Conservation (phyloP, 2,329 filamentous ascomycete genomes). For the Incumbomyces delicatus region DNA sequence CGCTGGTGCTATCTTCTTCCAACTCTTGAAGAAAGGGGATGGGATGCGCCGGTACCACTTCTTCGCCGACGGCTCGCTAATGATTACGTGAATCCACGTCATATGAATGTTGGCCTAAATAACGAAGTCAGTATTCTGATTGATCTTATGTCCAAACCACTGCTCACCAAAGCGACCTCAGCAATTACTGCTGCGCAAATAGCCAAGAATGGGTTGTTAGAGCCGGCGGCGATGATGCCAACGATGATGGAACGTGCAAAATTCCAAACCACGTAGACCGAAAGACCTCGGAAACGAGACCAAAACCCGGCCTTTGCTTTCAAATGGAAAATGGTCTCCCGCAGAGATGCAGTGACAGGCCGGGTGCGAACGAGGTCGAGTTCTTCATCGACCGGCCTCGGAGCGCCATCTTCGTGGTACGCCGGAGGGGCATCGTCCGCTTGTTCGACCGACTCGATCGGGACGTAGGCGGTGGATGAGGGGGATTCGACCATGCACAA, state of each 20-base stretch:
- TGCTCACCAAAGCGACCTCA: constrained; percentile 53
- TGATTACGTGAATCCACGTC: constrained; percentile 47
- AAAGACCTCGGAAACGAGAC: constrained; percentile 60
- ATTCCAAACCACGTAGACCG: constrained; percentile 39
- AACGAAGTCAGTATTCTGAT: neutral
- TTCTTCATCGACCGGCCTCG: constrained; percentile 33
- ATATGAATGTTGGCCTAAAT: constrained; percentile 7
- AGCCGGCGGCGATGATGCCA: constrained; percentile 35
- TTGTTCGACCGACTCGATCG: constrained; percentile 35
- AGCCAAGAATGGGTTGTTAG: constrained; percentile 38
- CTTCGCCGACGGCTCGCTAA: constrained; percentile 56
- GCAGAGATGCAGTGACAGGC: constrained; percentile 54
- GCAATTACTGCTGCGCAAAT: constrained; percentile 47
- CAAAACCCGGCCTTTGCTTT: constrained; percentile 52
- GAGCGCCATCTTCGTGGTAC: constrained; percentile 17
- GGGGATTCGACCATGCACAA: constrained; percentile 56
- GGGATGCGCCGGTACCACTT: constrained; percentile 62
- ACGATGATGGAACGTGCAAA: constrained; percentile 35
- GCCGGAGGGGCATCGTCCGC: constrained; percentile 22
- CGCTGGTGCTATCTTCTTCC: constrained; percentile 62
- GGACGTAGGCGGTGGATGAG: constrained; percentile 42
- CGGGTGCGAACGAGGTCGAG: constrained; percentile 40
- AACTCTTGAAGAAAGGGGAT: constrained; percentile 53
- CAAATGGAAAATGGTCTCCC: constrained; percentile 51
- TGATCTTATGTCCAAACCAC: neutral